phyloP scores from a whole-genome alignment of 2,329 filamentous ascomycete genomes.

The Trichophyton equinum region DNA sequence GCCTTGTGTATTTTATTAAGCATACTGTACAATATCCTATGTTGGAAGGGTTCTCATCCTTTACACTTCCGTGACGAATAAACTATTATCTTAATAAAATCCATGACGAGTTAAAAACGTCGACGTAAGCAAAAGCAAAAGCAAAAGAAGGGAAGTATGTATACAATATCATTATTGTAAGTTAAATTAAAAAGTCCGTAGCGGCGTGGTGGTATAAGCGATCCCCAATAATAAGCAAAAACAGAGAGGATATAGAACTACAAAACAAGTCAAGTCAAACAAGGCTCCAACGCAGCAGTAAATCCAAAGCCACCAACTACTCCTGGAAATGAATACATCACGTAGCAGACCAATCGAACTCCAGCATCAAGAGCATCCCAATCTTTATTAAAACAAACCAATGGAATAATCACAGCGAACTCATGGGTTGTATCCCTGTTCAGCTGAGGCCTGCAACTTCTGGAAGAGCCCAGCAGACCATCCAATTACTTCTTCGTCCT shows the following conservation, averaged over 20 bases:
- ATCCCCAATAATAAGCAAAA: background rate
- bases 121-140: background rate
- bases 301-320: slow-evolving; percentile 1
- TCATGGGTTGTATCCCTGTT: background rate
- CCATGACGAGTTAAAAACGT: background rate
- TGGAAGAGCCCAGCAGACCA: slow-evolving; percentile 39
- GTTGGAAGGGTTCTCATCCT: background rate
- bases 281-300: background rate
- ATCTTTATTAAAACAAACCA: background rate
- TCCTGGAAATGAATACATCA: background rate
- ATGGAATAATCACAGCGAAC: background rate
- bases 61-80: too few relatives aligned
- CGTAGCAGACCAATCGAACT: background rate
- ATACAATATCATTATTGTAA: background rate
- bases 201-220: background rate
- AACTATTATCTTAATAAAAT: too few relatives aligned
- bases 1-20: background rate
- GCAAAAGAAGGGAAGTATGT: background rate
- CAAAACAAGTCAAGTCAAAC: background rate
- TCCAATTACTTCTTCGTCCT: slow-evolving; percentile 41
- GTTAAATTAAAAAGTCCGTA: background rate
- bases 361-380: background rate
- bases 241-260: background rate
- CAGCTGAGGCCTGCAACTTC: slow-evolving; percentile 24
- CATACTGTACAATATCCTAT: slow-evolving; percentile 3